Evolutionary conservation across 257 asterid species (phyloP).

Genomic region (Nicotiana undulata): DNA sequence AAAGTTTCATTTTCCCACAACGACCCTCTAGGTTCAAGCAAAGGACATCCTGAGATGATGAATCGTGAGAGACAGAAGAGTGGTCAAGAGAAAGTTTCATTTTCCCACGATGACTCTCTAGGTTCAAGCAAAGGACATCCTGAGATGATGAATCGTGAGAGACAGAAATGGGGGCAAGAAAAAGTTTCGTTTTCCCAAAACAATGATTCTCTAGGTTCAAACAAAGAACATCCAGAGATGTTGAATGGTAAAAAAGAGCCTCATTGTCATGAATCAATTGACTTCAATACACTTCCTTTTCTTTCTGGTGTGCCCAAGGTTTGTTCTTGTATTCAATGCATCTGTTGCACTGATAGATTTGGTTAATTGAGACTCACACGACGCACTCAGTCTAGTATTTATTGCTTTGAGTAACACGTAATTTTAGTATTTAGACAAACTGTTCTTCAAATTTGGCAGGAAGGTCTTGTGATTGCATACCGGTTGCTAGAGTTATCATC

Average conservation of each 20-base stretch:
- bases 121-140: conserved; percentile 22
- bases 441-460: conserved; percentile 34
- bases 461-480: conserved; percentile 79
- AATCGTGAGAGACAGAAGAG: conserved; percentile 1
- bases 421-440: background rate
- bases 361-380: background rate
- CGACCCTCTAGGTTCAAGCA: conserved; percentile 9
- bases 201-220: conserved; percentile 11
- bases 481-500: conserved; percentile 82
- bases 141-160: conserved; percentile 13
- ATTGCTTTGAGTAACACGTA: background rate
- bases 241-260: conserved; percentile 24
- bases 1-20: background rate
- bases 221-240: conserved; percentile 27
- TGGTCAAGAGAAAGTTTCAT: background rate
- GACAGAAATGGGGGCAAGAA: conserved; percentile 3
- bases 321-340: conserved; percentile 13
- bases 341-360: background rate
- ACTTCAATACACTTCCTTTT: conserved; percentile 67
- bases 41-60: conserved; percentile 25
- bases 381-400: background rate
- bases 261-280: conserved; percentile 24
- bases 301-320: conserved; percentile 71
- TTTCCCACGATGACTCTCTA: conserved; percentile 2
- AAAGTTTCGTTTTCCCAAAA: background rate